phyloP scores from a whole-genome alignment of 768 basidiomycete species.

The Trametes maxima region DNA sequence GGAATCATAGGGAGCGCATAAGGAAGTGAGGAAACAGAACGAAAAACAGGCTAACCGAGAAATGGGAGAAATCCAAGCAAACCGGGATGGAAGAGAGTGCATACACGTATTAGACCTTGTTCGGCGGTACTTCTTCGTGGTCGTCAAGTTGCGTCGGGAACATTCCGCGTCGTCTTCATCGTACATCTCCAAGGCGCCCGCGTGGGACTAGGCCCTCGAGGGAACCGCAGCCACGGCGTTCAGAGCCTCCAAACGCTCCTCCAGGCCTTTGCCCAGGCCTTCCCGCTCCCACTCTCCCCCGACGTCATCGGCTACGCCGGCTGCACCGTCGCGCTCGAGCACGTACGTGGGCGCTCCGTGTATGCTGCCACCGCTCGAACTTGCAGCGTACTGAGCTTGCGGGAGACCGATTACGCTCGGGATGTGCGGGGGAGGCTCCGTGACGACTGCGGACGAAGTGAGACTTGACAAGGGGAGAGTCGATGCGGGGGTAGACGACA shows the following conservation, averaged over 20 bases:
- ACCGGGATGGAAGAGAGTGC: slow-evolving; percentile 2
- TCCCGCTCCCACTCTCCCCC: slow-evolving; percentile 91
- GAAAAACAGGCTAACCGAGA: neutral
- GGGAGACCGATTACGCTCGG: slow-evolving; percentile 55
- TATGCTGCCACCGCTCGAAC: slow-evolving; percentile 35
- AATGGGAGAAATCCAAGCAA: slow-evolving; percentile 2
- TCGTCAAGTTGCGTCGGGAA: neutral
- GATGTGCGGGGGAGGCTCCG: slow-evolving; percentile 76
- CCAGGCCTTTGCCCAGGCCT: slow-evolving; percentile 79
- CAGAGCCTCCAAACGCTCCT: slow-evolving; percentile 75
- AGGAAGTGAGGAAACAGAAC: neutral
- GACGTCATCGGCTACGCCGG: slow-evolving; percentile 54
- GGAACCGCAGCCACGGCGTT: slow-evolving; percentile 42
- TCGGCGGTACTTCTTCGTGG: slow-evolving; percentile 3
- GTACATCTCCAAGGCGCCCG: slow-evolving; percentile 1
- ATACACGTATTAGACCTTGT: slow-evolving; percentile 16
- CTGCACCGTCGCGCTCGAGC: slow-evolving; percentile 28
- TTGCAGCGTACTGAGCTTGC: slow-evolving; percentile 32
- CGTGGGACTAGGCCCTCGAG: slow-evolving; percentile 16
- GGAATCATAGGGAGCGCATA: slow-evolving; percentile 1
- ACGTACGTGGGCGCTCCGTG: slow-evolving; percentile 24
- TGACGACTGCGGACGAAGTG: slow-evolving; percentile 58
- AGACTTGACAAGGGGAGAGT: slow-evolving; percentile 73
- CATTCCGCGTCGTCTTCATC: slow-evolving; percentile 1
- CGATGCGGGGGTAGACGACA: slow-evolving; percentile 73